A percentile compares a stretch with the other conserved stretches of the same genome.
Evolutionary conservation across 1,284 basidiomycete species (phyloP).

Genomic region (Serendipita sp.): DNA sequence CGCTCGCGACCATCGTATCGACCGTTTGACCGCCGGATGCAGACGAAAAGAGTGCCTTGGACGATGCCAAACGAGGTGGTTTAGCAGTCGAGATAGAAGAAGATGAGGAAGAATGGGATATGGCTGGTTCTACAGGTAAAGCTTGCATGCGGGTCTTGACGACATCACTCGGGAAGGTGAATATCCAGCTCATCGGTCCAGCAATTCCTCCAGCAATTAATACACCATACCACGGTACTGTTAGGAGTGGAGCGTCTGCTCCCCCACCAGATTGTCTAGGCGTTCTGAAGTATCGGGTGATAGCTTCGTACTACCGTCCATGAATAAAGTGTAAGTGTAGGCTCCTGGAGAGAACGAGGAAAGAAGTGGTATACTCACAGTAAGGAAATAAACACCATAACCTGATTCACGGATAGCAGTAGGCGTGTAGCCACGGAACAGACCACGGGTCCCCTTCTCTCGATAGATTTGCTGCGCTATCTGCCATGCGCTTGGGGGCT

Average conservation of each 20-base stretch:
- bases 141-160: slow-evolving; percentile 77
- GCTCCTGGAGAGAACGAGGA: slow-evolving; percentile 10
- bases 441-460: slow-evolving; percentile 42
- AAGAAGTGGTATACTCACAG: slow-evolving; percentile 29
- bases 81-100: neutral
- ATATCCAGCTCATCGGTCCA: slow-evolving; percentile 55
- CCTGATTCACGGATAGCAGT: slow-evolving; percentile 64
- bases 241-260: slow-evolving; percentile 30
- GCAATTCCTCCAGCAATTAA: slow-evolving; percentile 68
- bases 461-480: slow-evolving; percentile 42
- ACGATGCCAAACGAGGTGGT: neutral
- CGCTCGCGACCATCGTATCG: neutral
- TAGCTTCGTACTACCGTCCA: slow-evolving; percentile 50
- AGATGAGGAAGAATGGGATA: neutral
- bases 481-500: slow-evolving; percentile 29
- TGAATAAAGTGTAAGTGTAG: neutral
- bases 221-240: slow-evolving; percentile 42
- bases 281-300: slow-evolving; percentile 40
- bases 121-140: slow-evolving; percentile 11
- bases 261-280: slow-evolving; percentile 24
- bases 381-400: slow-evolving; percentile 72
- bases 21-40: slow-evolving; percentile 10
- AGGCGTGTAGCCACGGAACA: slow-evolving; percentile 63
- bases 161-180: slow-evolving; percentile 73
- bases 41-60: slow-evolving; percentile 4